Conservation (phyloP, 2,329 filamentous ascomycete species). For the Alternaria burnsii region DNA sequence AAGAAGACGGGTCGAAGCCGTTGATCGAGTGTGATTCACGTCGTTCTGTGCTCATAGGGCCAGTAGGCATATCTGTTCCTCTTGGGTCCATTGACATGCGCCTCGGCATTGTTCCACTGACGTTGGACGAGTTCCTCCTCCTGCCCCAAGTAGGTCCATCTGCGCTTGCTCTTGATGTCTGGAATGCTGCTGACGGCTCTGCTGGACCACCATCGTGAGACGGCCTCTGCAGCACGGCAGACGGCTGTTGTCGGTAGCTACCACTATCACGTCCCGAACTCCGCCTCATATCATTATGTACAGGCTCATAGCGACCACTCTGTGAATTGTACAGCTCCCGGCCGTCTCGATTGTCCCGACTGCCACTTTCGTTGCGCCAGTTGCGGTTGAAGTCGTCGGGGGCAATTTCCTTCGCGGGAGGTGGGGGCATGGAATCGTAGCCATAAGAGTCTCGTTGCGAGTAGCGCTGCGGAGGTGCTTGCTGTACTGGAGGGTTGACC, state of each 20-base stretch:
- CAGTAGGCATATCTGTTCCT: constrained; percentile 49
- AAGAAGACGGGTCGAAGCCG: constrained; percentile 32
- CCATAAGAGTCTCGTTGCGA: constrained; percentile 65
- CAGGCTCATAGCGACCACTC: constrained; percentile 91
- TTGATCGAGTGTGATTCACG: constrained; percentile 44
- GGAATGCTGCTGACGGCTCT: constrained; percentile 87
- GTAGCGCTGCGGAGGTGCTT: constrained; percentile 58
- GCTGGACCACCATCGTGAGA: constrained; percentile 70
- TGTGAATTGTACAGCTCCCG: constrained; percentile 91
- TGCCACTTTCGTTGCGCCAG: constrained; percentile 75
- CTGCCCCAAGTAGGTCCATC: constrained; percentile 71
- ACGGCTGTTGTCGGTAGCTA: constrained; percentile 75
- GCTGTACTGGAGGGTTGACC: constrained; percentile 62
- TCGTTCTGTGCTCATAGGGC: constrained; percentile 39
- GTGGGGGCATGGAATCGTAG: constrained; percentile 63
- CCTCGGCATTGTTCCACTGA: constrained; percentile 82
- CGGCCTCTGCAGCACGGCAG: constrained; percentile 79
- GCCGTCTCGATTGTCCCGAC: constrained; percentile 65
- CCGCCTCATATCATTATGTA: constrained; percentile 72
- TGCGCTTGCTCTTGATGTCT: constrained; percentile 76
- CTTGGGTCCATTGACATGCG: constrained; percentile 66
- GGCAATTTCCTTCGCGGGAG: constrained; percentile 80
- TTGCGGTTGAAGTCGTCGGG: constrained; percentile 91
- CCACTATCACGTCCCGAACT: constrained; percentile 70
- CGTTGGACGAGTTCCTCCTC: constrained; percentile 86